A percentile compares a stretch with the other conserved stretches of the same genome.
phyloP scores from a whole-genome alignment of 495 filamentous ascomycete genomes.

The Barbatosphaeria neglecta region DNA sequence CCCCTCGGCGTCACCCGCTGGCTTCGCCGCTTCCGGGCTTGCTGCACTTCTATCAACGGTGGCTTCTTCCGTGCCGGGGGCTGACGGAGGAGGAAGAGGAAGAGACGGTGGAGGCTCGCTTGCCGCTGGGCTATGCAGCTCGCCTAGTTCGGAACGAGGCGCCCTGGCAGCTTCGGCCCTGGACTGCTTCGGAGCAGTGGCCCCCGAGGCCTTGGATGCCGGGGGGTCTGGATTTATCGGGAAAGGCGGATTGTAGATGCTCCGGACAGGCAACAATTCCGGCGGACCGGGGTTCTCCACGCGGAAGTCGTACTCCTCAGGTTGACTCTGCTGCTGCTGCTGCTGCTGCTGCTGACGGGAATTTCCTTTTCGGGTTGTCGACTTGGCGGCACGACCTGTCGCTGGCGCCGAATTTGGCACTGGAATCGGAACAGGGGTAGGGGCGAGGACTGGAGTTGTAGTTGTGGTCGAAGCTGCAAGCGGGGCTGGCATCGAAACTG shows the following conservation, averaged over 20 bases:
- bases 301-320: constrained; percentile 24
- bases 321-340: too few species aligned
- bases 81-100: too few species aligned
- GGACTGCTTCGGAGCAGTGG: background rate
- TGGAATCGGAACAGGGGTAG: too few species aligned
- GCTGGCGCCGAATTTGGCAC: too few species aligned
- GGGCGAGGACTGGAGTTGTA: too few species aligned
- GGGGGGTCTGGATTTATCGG: background rate
- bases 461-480: too few species aligned
- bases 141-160: background rate
- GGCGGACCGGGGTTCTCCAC: constrained; percentile 30
- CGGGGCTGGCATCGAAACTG: too few species aligned
- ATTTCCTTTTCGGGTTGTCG: constrained; percentile 5
- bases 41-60: too few species aligned
- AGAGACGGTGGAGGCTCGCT: background rate
- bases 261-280: constrained; percentile 32
- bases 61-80: too few species aligned
- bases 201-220: background rate
- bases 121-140: too few species aligned
- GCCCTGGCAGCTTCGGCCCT: background rate
- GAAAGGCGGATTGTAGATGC: constrained; percentile 26
- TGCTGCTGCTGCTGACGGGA: constrained; percentile 2
- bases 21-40: too few species aligned
- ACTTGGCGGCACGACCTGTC: constrained; percentile 1
- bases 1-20: too few species aligned